Percentiles rank a stretch among this genome's conserved stretches.
Evolutionary conservation across 768 basidiomycete species (phyloP).

Genomic region (Suillus lakei): DNA sequence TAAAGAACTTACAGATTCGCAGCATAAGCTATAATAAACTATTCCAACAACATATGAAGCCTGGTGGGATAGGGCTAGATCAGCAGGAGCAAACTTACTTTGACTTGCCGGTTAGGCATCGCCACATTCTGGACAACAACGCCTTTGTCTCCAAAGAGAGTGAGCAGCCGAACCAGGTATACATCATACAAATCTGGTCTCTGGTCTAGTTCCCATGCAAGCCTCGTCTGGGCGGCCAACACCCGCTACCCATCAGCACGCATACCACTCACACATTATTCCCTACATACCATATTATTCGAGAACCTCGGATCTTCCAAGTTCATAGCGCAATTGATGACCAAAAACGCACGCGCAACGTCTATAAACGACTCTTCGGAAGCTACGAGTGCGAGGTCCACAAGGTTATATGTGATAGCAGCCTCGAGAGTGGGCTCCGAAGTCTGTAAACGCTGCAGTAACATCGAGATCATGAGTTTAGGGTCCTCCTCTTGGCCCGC

Average conservation of each 20-base stretch:
- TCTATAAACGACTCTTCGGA: conserved; percentile 80
- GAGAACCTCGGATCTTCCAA: conserved; percentile 88
- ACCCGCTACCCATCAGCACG: conserved; percentile 50
- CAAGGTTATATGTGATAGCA: conserved; percentile 89
- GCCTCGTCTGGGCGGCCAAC: conserved; percentile 86
- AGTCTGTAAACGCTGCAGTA: conserved; percentile 82
- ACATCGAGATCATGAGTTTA: conserved; percentile 88
- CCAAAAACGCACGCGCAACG: conserved; percentile 82
- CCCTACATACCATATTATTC: conserved; percentile 76
- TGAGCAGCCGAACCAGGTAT: conserved; percentile 84
- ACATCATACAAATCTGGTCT: conserved; percentile 78
- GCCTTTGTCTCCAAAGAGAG: conserved; percentile 89
- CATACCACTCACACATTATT: neutral
- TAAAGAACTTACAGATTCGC: conserved; percentile 8
- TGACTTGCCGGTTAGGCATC: conserved; percentile 64
- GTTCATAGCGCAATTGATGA: conserved; percentile 85
- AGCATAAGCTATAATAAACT: conserved; percentile 11
- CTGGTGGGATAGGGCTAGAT: too few species aligned
- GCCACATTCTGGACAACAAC: conserved; percentile 88
- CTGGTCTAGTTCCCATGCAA: conserved; percentile 77
- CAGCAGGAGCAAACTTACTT: conserved; percentile 53
- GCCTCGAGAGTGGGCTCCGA: conserved; percentile 91
- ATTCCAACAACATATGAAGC: too few species aligned
- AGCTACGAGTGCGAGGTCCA: conserved; percentile 84
- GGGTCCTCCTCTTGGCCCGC: conserved; percentile 81